Base-by-base conservation (phyloP, 306 rosid genomes). In the Comarum palustre region DNA sequence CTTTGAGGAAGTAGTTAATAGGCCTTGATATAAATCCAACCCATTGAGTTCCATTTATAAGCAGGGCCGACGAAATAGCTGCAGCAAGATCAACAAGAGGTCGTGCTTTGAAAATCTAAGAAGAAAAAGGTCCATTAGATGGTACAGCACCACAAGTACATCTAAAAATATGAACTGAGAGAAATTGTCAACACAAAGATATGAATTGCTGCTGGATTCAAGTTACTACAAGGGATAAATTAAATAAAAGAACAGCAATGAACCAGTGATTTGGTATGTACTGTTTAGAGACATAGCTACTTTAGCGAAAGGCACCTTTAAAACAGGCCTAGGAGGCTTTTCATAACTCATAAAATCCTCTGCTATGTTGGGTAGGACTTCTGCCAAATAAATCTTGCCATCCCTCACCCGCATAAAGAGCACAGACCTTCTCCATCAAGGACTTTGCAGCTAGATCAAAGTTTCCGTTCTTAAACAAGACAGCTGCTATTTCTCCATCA, bases 351-450 rank as follows among this genome's bases (percentile, higher is more conserved):
- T 90, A 81, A 95, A 89, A 87, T 95, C 99, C 73, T 88, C 96
- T 0, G 99, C 99, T 83, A 95, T 81, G 86, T 79, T 88, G 31
- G 99, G 99, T 54, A 95, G 92, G 74, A 91, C 95, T 80, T 95
- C 99, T 42, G 96, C 96, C 82, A 95, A 95, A 90, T 78, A 95
- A 77, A 62, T 89, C 90, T 76, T 95, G 96, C 97, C 99, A 95
- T 84, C 97, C 97, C 83, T 95, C 99, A 22, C 97, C 97, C 27
- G 95, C 36, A 81, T 89, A 91, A 69, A 95, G 88, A 58, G 99
- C 99, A 65, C 97, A 91, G 57, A 95, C 97, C 88, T 95, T 95
- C 89, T 95, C 99, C 99, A 65, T 95, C n/a, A n/a, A 95, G 67
- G 99, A 95, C 80, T 91, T 91, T 66, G 97, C 99, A 78, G 99